Evolutionary conservation across 495 filamentous ascomycete genomes (phyloP).

Genomic region (Neurospora sp.): DNA sequence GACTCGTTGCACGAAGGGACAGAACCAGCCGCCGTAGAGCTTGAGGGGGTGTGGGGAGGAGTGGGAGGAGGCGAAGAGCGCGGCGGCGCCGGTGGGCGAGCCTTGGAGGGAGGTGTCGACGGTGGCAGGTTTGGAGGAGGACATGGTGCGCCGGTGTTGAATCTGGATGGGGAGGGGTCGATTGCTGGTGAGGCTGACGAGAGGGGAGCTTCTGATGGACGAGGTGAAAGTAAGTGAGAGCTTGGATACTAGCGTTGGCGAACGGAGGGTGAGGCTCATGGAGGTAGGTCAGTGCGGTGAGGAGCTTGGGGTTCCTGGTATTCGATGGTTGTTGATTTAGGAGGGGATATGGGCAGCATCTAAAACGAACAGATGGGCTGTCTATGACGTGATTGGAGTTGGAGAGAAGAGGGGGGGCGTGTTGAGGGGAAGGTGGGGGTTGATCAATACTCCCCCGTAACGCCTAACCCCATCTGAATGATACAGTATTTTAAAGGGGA

Average conservation of each 20-base stretch:
- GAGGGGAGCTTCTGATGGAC: not conserved
- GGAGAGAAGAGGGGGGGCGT: not conserved
- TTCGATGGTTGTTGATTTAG: not conserved
- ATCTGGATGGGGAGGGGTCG: not conserved
- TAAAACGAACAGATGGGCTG: not conserved
- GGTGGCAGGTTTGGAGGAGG: slow-evolving; percentile 3
- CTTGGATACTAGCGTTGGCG: not conserved
- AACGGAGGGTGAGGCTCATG: not conserved
- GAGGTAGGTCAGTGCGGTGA: not conserved
- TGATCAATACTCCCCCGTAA: not conserved
- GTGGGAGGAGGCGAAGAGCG: slow-evolving; percentile 24
- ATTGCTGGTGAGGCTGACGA: not conserved
- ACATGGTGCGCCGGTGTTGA: not conserved
- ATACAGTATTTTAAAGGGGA: not conserved
- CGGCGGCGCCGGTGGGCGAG: slow-evolving; percentile 23
- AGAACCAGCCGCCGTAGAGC: slow-evolving; percentile 43
- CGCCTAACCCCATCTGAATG: not conserved
- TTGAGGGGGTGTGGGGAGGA: slow-evolving; percentile 28
- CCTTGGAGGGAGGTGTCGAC: slow-evolving; percentile 11
- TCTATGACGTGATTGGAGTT: not conserved
- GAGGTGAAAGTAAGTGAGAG: not conserved
- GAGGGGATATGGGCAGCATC: not conserved
- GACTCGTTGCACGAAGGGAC: slow-evolving; percentile 51
- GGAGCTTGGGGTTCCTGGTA: not conserved
- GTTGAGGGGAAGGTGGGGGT: not conserved